Evolutionary conservation across 108 stramenopile genomes (phyloP), one percentile per base, ranked within the genome.

Genomic region (Licmophora abbreviata): DNA sequence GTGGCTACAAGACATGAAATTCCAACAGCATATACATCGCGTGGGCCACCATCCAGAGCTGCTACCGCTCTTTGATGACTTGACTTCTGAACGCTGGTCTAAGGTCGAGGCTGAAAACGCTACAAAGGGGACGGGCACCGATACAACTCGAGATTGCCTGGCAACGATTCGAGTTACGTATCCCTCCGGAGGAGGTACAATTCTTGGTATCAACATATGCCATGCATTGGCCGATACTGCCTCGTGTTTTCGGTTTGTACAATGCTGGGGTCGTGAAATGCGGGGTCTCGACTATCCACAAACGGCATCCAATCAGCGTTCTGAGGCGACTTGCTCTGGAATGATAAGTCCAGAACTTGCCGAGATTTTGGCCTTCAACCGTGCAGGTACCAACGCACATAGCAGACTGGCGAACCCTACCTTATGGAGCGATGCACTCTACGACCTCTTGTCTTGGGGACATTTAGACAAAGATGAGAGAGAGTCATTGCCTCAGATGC

Each of bases 281-380:
- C 29, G 59, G 29, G 36, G 52, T 0, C 24, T 54, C 7, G 12
- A 12, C 25, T 35, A 66, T 40, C 59, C 58, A 25, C 15, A 29
- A 21, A 54, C 53, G 3, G 52, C 59, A 11, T 60, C 59, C 27
- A 66, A 66, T 22, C 31, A 35, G 11, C 58, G 65, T 3, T 44
- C 59, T 0, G 28, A 27, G 4, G 65, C 59, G 21, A 60, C 65
- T 6, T 30, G 51, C 25, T 34, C 59, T n/a, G 65, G 65, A 6
- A 66, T 66, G 65, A 45, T 55, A 10, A 55, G 29, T 1, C 48
- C 29, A 12, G 59, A 54, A 46, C 47, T 55, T 45, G 51, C 59
- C 14, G 42, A 30, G 18, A 4, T 58, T 2, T n/a, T 60, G 44
- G 36, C 36, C 20, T 53, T 65, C 4, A 48, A 30, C 1, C 27